Base-by-base conservation (phyloP, 1,284 basidiomycete genomes). In the Jaminaea rosea region DNA sequence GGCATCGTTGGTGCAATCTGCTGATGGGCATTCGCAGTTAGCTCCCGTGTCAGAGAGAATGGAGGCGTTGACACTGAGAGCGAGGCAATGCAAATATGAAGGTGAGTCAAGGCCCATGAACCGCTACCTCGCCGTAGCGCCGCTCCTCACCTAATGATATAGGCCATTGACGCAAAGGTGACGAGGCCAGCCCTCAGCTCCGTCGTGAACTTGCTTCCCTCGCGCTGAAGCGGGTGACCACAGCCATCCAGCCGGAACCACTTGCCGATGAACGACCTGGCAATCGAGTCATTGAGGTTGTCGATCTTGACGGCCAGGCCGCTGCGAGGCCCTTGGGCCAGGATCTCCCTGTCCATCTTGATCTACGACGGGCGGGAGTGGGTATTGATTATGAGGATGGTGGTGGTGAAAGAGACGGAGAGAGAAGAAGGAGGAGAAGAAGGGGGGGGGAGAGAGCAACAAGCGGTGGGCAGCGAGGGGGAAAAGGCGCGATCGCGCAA, bases 171-270 rank as follows among this genome's bases (percentile, higher is more conserved):
- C 34, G 69, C 62, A 39, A 70, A 69, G 6, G 69, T 72, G 41
- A 73, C 69, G 29, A 67, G 55, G 31, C 70, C 70, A 34, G 70
- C 67, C 11, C 70, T 63, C 23, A 73, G 55, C 57, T 73, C 70
- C 31, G 59, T 60, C 19, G 68, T 54, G 55, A 90, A 91, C 52
- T 82, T 79, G 23, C 87, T 85, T 24, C 86, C 87, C 50, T 78
- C 76, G 55, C 88, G 83, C 71, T 85, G 84, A 52, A 82, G 81
- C 26, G 81, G 79, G 68, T 84, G 85, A 21, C 87, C 88, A 34
- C 83, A 85, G 10, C 87, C 88, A 63, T 90, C 88, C 26, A 92
- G 79, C 47, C 82, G 80, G 78, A 92, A 91, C 82, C 85, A 88
- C 67, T 82, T 78, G 46, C 88, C 88, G 29, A 88, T 77, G 50